A percentile compares a stretch with the other conserved stretches of the same genome.
Evolutionary conservation across 768 basidiomycete species (phyloP).

Genomic region (Trametes villosa): DNA sequence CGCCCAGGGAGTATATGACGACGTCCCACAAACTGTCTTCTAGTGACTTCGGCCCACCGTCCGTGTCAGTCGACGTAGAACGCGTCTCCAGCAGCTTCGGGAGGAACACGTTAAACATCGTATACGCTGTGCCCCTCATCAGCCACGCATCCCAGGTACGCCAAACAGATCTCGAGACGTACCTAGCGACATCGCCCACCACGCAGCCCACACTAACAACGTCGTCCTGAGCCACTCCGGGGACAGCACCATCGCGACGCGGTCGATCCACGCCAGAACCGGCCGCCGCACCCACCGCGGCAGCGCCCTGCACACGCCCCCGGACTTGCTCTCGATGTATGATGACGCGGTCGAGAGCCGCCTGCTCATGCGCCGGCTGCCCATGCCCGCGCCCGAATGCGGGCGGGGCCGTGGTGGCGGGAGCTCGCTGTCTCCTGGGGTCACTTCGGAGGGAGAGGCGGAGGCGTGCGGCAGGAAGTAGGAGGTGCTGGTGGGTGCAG

Average conservation of each 20-base stretch:
- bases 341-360: constrained; percentile 41
- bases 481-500: neutral
- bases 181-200: constrained; percentile 82
- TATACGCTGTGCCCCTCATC: constrained; percentile 56
- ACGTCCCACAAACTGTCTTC: constrained; percentile 81
- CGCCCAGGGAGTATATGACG: constrained; percentile 83
- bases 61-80: constrained; percentile 26
- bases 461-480: neutral
- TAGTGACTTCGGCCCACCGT: constrained; percentile 46
- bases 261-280: constrained; percentile 67
- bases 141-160: no score
- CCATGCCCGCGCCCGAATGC: neutral
- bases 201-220: constrained; percentile 75
- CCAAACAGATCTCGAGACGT: no score
- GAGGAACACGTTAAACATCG: constrained; percentile 92
- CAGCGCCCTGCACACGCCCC: constrained; percentile 45
- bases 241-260: constrained; percentile 69
- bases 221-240: constrained; percentile 82
- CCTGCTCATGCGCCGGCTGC: constrained; percentile 11
- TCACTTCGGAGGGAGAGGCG: neutral
- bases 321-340: constrained; percentile 44
- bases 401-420: constrained; percentile 1
- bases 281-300: constrained; percentile 63
- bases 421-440: neutral
- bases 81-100: constrained; percentile 83